These are phyloP conservation scores for Termitomyces sp. DNA, from an alignment of 768 basidiomycete genomes.

Conservation along the genomic window DNA sequence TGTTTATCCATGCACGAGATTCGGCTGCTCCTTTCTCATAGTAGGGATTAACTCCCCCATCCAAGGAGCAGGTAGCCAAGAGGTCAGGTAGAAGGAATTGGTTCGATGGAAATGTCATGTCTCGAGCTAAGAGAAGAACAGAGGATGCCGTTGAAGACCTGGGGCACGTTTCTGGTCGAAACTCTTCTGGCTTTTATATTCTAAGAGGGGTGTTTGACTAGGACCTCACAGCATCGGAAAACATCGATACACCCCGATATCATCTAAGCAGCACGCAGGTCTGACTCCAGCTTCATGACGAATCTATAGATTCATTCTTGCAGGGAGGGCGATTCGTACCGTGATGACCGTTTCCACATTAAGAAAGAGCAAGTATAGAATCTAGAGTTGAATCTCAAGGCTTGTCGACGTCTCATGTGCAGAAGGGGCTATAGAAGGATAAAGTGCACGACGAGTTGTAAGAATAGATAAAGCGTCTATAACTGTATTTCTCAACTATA, in stretches of 20 bases:
- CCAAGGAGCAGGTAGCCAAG: conserved; percentile 38
- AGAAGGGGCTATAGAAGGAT: conserved; percentile 18
- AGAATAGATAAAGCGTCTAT: conserved; percentile 14
- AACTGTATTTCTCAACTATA: conserved; percentile 11
- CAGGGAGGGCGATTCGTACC: conserved; percentile 19
- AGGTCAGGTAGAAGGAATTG: conserved; percentile 56
- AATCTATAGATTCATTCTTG: conserved; percentile 33
- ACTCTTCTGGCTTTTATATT: conserved; percentile 5
- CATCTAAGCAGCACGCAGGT: conserved; percentile 21
- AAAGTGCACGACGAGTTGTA: conserved; percentile 10
- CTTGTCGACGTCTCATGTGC: conserved; percentile 14
- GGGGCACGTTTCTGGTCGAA: neutral
- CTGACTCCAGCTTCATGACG: conserved; percentile 18
- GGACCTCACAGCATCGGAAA: conserved; percentile 16
- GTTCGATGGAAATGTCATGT: conserved; percentile 17
- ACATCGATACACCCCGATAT: conserved; percentile 25
- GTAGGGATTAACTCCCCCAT: conserved; percentile 48
- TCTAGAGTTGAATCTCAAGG: conserved; percentile 22
- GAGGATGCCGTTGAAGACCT: neutral
- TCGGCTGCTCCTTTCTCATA: conserved; percentile 50
- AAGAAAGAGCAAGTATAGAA: conserved; percentile 12
- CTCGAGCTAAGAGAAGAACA: conserved; percentile 7
- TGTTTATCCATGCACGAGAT: conserved; percentile 58
- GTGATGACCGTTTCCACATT: conserved; percentile 24
- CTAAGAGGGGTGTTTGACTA: conserved; percentile 1